Percentiles rank a stretch among this genome's conserved stretches.
phyloP scores from a whole-genome alignment of 2,329 filamentous ascomycete genomes.

The Beauveria medogensis region DNA sequence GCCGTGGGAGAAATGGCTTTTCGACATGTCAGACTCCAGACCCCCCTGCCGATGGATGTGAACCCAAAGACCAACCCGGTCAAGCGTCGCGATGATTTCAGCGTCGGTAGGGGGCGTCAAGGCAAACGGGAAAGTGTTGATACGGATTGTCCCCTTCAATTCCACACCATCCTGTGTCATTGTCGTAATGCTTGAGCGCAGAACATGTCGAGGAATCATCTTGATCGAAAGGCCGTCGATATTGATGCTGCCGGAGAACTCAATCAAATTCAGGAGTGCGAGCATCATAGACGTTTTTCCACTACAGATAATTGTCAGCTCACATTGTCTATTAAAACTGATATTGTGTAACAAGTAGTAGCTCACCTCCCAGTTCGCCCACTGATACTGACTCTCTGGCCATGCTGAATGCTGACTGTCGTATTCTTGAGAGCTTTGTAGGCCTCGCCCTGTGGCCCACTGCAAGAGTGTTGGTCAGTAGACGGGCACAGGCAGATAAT shows the following conservation, averaged over 20 bases:
- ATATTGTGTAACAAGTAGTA: too few relatives aligned
- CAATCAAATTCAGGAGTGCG: not conserved
- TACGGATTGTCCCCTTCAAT: constrained; percentile 32
- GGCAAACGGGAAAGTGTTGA: constrained; percentile 25
- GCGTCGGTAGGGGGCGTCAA: not conserved
- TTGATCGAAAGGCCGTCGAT: constrained; percentile 35
- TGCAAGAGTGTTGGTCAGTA: too few relatives aligned
- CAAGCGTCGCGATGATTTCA: not conserved
- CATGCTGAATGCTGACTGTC: constrained; percentile 13
- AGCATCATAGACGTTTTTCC: constrained; percentile 1
- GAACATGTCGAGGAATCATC: constrained; percentile 27
- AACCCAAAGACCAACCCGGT: constrained; percentile 11
- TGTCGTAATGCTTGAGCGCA: constrained; percentile 33
- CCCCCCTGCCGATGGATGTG: constrained; percentile 7
- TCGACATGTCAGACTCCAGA: constrained; percentile 8
- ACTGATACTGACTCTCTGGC: constrained; percentile 16
- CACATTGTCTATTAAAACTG: too few relatives aligned
- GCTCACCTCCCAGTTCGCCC: constrained; percentile 16
- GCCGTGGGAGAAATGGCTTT: constrained; percentile 10
- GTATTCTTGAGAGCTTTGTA: constrained; percentile 10
- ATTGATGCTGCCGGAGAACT: constrained; percentile 22
- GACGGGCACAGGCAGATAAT: too few relatives aligned
- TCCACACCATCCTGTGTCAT: constrained; percentile 39
- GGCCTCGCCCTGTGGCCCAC: not conserved
- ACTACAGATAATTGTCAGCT: not conserved